Conservation (phyloP, 345 rosid species). For the Eucalyptus tenuipes region DNA sequence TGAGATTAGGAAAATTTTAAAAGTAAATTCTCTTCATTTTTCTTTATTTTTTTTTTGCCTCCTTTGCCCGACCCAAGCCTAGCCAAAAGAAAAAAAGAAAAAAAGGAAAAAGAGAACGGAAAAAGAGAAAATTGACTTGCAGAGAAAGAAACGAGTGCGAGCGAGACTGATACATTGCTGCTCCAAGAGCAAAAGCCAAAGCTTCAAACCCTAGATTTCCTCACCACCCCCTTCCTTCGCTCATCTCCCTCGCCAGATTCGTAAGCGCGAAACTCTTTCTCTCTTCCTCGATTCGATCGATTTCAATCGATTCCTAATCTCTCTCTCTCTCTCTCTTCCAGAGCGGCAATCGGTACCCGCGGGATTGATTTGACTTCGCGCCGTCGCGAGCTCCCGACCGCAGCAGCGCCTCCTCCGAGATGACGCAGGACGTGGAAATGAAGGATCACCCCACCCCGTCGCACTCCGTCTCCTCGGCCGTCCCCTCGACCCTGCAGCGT, state of each 20-base stretch:
- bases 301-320: not conserved
- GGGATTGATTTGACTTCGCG: not conserved
- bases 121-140: constrained; percentile 7
- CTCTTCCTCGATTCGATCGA: not conserved
- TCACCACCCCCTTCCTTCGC: not conserved
- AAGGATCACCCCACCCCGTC: constrained; percentile 53
- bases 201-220: not conserved
- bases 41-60: not conserved
- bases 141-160: constrained; percentile 18
- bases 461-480: constrained; percentile 32
- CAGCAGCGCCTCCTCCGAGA: constrained; percentile 2
- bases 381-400: not conserved
- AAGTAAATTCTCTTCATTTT: not conserved
- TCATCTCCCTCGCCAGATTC: not conserved
- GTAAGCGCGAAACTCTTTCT: not conserved
- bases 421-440: constrained; percentile 84
- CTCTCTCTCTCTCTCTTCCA: not conserved
- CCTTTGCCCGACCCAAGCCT: not conserved
- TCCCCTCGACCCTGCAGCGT: constrained; percentile 62
- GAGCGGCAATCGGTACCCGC: not conserved
- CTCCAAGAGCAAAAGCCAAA: not conserved
- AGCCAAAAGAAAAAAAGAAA: not conserved
- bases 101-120: not conserved
- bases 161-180: not conserved
- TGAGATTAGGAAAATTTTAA: not conserved